phyloP scores from a whole-genome alignment of 78 protist species.

The slime mould (Dictyostelium discoideum) region DNA sequence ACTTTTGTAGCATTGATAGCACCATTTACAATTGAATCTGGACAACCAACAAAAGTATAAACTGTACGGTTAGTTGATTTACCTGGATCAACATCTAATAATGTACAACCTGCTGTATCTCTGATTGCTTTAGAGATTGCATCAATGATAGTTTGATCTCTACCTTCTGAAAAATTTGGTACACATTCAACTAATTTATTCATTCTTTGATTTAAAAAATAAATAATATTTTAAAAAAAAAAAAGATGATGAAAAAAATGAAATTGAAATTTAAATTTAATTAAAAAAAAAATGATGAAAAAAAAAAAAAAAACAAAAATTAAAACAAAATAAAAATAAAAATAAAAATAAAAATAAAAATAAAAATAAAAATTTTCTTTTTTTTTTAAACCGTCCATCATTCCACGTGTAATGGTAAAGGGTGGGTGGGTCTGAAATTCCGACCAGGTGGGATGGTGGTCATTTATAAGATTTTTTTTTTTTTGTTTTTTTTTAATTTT shows the following conservation, averaged over 20 bases:
- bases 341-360: neutral
- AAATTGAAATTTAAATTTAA: neutral
- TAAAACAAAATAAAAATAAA: too few relatives aligned
- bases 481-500: neutral
- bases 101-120: conserved; percentile 66
- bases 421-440: neutral
- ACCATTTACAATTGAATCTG: conserved; percentile 73
- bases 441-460: neutral
- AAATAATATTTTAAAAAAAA: neutral
- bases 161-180: conserved; percentile 87
- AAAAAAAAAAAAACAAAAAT: neutral
- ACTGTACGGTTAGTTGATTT: conserved; percentile 84
- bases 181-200: conserved; percentile 82
- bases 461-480: neutral
- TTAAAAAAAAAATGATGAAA: neutral
- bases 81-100: conserved; percentile 85
- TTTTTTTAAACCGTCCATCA: neutral
- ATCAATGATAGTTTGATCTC: conserved; percentile 74
- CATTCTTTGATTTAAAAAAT: neutral
- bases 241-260: neutral
- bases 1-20: conserved; percentile 57
- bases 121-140: conserved; percentile 73
- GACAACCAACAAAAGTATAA: conserved; percentile 80
- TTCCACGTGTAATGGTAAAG: neutral
- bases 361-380: too few relatives aligned